Evolutionary conservation across 2,329 filamentous ascomycete genomes (phyloP).

Genomic region (Hymenoscyphus fructigenus): DNA sequence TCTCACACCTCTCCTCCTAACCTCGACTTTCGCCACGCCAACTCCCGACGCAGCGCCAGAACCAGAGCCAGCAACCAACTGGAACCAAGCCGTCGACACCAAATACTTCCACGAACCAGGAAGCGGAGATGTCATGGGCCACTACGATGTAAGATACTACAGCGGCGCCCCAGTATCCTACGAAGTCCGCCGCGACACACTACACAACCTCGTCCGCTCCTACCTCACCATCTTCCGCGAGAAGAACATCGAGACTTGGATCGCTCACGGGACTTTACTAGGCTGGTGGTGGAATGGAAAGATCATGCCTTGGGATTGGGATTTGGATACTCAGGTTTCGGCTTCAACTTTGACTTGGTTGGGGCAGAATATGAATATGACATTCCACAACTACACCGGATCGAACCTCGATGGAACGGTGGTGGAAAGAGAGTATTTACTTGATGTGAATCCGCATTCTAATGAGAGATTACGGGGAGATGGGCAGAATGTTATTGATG

Average conservation of each 20-base stretch:
- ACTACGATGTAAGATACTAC: conserved; percentile 76
- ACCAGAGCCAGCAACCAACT: not conserved
- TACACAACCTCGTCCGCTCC: conserved; percentile 69
- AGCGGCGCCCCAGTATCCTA: conserved; percentile 58
- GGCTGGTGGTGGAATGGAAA: conserved; percentile 87
- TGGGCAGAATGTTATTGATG: conserved; percentile 79
- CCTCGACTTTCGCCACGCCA: not conserved
- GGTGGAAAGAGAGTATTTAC: conserved; percentile 58
- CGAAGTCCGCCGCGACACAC: conserved; percentile 62
- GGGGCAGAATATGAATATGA: conserved; percentile 66
- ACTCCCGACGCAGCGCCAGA: not conserved
- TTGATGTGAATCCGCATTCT: conserved; percentile 75
- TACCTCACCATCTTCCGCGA: conserved; percentile 68
- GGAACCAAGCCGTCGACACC: conserved; percentile 13
- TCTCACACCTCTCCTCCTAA: not conserved
- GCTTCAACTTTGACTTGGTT: conserved; percentile 65
- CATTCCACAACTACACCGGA: conserved; percentile 44
- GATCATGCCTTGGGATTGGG: conserved; percentile 82
- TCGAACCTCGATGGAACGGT: conserved; percentile 41
- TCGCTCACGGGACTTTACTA: conserved; percentile 79
- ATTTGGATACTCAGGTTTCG: conserved; percentile 78
- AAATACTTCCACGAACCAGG: conserved; percentile 55
- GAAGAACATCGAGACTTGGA: conserved; percentile 75
- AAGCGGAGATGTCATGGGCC: conserved; percentile 57
- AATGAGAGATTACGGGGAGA: conserved; percentile 60